These are phyloP conservation scores for Penicillium soppii DNA, from an alignment of 495 filamentous ascomycete genomes.

Conservation along the genomic window DNA sequence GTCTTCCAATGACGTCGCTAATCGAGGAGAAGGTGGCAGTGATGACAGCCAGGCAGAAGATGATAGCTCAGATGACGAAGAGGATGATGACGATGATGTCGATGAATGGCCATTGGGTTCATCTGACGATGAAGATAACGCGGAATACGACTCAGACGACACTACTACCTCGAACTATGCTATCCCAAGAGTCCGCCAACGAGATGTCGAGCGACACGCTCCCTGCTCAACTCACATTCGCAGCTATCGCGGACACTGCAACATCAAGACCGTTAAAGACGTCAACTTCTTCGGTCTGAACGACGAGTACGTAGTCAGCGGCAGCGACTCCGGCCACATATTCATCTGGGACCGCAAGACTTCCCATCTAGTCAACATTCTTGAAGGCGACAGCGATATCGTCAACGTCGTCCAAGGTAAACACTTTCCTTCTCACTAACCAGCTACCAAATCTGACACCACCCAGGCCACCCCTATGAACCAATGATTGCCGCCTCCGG, in stretches of 20 bases:
- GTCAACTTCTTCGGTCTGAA: conserved; percentile 70
- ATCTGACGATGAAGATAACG: conserved; percentile 22
- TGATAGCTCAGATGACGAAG: not conserved
- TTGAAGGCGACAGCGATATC: conserved; percentile 70
- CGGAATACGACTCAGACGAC: conserved; percentile 29
- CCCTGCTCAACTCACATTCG: conserved; percentile 59
- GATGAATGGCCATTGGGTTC: not conserved
- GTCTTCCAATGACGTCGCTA: conserved; percentile 24
- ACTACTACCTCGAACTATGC: conserved; percentile 22
- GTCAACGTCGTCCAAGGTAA: conserved; percentile 71
- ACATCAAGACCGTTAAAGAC: conserved; percentile 73
- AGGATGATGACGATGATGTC: conserved; percentile 19
- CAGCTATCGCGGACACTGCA: conserved; percentile 67
- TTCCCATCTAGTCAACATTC: conserved; percentile 61
- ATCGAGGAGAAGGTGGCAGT: conserved; percentile 25
- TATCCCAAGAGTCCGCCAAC: conserved; percentile 32
- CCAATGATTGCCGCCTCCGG: conserved; percentile 68
- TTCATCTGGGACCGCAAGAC: conserved; percentile 74
- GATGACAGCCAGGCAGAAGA: conserved; percentile 15
- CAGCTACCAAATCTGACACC: not conserved
- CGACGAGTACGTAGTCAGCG: conserved; percentile 74
- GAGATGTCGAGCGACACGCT: conserved; percentile 52
- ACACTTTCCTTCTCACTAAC: not conserved
- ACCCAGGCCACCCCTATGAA: conserved; percentile 65
- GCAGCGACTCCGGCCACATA: conserved; percentile 66